These are phyloP conservation scores for Artemisia princeps DNA, from an alignment of 140 eudicot species.

Conservation along the genomic window DNA sequence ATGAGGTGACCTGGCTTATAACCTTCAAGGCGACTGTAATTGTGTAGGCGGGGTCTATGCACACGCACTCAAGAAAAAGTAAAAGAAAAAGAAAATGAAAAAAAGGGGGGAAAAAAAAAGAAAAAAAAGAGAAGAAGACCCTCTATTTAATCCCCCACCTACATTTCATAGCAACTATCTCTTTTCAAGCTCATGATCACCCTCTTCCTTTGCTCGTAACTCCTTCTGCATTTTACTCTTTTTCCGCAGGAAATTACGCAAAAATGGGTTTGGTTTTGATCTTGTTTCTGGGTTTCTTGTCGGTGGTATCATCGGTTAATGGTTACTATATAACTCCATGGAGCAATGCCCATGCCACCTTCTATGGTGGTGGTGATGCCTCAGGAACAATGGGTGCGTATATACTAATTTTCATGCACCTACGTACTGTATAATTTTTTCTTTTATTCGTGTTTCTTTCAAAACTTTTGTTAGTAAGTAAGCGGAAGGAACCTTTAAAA, in stretches of 20 bases:
- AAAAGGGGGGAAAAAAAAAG: neutral
- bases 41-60: constrained; percentile 33
- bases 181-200: constrained; percentile 23
- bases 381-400: constrained; percentile 76
- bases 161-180: constrained; percentile 22
- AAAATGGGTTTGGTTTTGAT: constrained; percentile 31
- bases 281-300: constrained; percentile 31
- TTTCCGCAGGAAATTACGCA: constrained; percentile 20
- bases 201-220: constrained; percentile 2
- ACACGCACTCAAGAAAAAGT: neutral
- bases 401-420: constrained; percentile 15
- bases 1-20: neutral
- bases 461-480: too few relatives aligned
- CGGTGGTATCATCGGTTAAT: constrained; percentile 33
- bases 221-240: neutral
- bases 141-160: constrained; percentile 31
- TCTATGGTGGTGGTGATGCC: constrained; percentile 80
- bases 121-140: neutral
- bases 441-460: too few relatives aligned
- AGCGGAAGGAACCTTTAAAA: too few relatives aligned
- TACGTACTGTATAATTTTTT: too few relatives aligned
- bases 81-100: neutral
- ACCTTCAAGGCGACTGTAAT: neutral
- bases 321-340: constrained; percentile 55
- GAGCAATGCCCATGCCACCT: constrained; percentile 70